Conservation (phyloP, 2,329 filamentous ascomycete species). For the Ophiobolus disseminans region DNA sequence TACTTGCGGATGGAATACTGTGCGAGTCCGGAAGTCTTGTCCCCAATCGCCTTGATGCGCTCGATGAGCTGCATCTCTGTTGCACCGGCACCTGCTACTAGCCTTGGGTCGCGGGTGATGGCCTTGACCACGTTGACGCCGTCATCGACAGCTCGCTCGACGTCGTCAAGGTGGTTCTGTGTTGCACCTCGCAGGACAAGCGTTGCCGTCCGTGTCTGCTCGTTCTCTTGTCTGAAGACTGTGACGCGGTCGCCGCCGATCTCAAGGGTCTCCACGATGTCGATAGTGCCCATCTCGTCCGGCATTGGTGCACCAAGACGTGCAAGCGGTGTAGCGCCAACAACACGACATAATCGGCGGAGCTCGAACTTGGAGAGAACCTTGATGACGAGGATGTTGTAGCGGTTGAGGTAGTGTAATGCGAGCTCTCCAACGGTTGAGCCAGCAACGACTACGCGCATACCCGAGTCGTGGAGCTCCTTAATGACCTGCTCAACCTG, state of each 20-base stretch:
- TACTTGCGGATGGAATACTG: conserved; percentile 99
- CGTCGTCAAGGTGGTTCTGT: conserved; percentile 96
- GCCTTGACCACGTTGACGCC: conserved; percentile 99
- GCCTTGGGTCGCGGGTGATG: conserved; percentile 88
- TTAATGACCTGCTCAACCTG: conserved; percentile 93
- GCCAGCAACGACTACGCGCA: conserved; percentile 90
- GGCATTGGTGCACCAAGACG: conserved; percentile 97
- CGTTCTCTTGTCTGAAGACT: conserved; percentile 95
- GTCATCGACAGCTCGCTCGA: conserved; percentile 96
- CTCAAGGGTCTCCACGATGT: conserved; percentile 95
- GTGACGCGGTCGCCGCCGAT: conserved; percentile 98
- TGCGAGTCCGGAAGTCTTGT: conserved; percentile 89
- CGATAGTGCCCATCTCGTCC: conserved; percentile 97
- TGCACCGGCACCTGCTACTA: conserved; percentile 93
- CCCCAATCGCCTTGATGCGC: conserved; percentile 86
- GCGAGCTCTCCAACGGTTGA: conserved; percentile 95
- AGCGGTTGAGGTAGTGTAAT: conserved; percentile 97
- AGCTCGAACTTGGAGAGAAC: conserved; percentile 98
- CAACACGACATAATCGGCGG: conserved; percentile 90
- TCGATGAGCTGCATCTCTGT: conserved; percentile 94
- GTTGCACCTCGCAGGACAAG: conserved; percentile 94
- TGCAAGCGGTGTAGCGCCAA: conserved; percentile 94
- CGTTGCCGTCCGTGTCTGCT: conserved; percentile 90
- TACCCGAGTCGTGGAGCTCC: conserved; percentile 90
- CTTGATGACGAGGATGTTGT: conserved; percentile 94